Evolutionary conservation across 2,329 filamentous ascomycete genomes (phyloP).

Genomic region (Chalaropsis ovoidea): DNA sequence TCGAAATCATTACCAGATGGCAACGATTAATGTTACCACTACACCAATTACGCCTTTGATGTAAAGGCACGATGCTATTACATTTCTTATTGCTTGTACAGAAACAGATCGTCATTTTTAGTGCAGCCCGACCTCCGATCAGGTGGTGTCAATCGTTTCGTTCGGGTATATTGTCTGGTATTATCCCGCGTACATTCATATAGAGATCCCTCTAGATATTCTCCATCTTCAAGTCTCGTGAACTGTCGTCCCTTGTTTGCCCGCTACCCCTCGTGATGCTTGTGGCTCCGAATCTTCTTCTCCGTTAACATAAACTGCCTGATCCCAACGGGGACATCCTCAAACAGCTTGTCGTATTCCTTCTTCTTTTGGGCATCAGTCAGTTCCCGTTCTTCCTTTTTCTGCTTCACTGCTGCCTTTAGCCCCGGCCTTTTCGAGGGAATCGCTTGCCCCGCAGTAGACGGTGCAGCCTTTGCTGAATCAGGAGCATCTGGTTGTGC

Average conservation of each 20-base stretch:
- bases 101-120: no score
- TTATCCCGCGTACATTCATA: no score
- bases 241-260: conserved; percentile 27
- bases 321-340: conserved; percentile 79
- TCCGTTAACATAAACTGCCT: conserved; percentile 96
- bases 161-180: no score
- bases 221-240: background rate
- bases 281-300: conserved; percentile 74
- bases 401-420: background rate
- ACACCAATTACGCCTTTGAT: conserved; percentile 20
- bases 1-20: conserved; percentile 24
- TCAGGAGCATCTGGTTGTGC: conserved; percentile 17
- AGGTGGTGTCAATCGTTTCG: no score
- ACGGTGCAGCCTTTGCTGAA: background rate
- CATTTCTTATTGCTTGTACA: no score
- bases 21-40: conserved; percentile 24
- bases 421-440: background rate
- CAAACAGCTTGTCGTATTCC: conserved; percentile 60
- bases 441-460: background rate
- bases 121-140: no score
- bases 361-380: conserved; percentile 25
- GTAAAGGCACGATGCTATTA: no score
- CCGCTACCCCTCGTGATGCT: conserved; percentile 38
- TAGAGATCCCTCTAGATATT: background rate
- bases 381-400: background rate